Evolutionary conservation across 2,329 filamentous ascomycete genomes (phyloP).

Genomic region (Aurifilum marmelostoma): DNA sequence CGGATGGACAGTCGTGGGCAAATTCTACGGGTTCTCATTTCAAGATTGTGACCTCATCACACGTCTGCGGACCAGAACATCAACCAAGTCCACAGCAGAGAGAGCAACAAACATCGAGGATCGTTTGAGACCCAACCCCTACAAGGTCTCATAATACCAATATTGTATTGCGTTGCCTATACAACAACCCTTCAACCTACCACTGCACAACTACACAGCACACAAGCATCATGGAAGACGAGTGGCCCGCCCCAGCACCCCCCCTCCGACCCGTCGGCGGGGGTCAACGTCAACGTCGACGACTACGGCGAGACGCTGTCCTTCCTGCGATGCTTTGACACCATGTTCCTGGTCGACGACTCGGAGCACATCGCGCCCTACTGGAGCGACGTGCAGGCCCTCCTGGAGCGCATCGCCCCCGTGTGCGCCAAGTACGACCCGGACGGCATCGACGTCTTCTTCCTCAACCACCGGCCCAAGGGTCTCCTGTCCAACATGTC

Average conservation of each 20-base stretch:
- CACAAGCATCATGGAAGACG: conserved; percentile 14
- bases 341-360: conserved; percentile 30
- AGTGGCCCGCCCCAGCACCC: conserved; percentile 24
- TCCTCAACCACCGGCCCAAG: conserved; percentile 30
- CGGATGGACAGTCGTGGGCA: background rate
- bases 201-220: background rate
- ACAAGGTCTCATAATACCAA: background rate
- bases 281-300: conserved; percentile 23
- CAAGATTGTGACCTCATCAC: background rate
- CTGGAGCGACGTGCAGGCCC: conserved; percentile 27
- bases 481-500: conserved; percentile 29
- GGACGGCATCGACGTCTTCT: conserved; percentile 30
- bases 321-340: conserved; percentile 30
- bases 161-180: too few relatives aligned
- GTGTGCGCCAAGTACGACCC: conserved; percentile 30
- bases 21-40: too few relatives aligned
- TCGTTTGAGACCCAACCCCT: background rate
- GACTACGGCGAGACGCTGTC: conserved; percentile 29
- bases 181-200: background rate
- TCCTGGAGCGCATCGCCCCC: conserved; percentile 29
- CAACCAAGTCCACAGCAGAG: background rate
- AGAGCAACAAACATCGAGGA: background rate
- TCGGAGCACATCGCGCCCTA: conserved; percentile 28
- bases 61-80: background rate
- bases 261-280: conserved; percentile 18